These are phyloP conservation scores for Elaeis oleifera DNA, from an alignment of 202 grass and related monocot genomes.

Conservation along the genomic window DNA sequence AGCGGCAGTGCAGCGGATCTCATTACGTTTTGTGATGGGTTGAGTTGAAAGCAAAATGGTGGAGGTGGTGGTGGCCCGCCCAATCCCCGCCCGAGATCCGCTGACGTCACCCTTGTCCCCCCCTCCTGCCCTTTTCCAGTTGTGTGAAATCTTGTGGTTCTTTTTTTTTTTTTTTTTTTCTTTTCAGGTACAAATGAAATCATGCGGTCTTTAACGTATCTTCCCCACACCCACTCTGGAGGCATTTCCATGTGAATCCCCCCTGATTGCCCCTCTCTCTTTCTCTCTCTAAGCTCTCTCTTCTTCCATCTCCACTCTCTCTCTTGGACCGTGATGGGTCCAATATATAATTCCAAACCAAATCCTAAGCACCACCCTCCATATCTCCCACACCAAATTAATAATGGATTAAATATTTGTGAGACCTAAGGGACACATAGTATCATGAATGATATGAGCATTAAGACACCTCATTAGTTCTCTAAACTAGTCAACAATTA, in stretches of 20 bases:
- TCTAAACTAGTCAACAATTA: too few relatives aligned
- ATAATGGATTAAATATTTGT: too few relatives aligned
- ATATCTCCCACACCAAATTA: background rate
- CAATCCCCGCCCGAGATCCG: slow-evolving; percentile 32
- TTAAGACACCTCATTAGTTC: too few relatives aligned
- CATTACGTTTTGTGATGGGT: background rate
- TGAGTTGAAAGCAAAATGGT: background rate
- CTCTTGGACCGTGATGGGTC: background rate
- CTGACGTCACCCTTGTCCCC: slow-evolving; percentile 27
- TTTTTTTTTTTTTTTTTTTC: too few relatives aligned
- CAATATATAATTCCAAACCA: background rate
- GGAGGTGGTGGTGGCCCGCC: slow-evolving; percentile 2
- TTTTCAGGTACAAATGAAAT: too few relatives aligned
- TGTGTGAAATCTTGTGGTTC: too few relatives aligned
- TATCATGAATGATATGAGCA: background rate
- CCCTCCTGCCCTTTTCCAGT: too few relatives aligned
- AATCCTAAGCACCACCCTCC: background rate
- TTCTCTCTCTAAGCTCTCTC: background rate
- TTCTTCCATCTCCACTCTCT: background rate
- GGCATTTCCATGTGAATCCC: too few relatives aligned
- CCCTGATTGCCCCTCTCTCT: background rate
- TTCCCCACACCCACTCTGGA: too few relatives aligned
- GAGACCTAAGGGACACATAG: background rate
- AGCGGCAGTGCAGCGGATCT: slow-evolving; percentile 9
- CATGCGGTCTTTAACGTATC: too few relatives aligned